Percentiles rank a stretch among this genome's conserved stretches.
Evolutionary conservation across 2,329 filamentous ascomycete genomes (phyloP).

Genomic region (Sclerotinia borealis): DNA sequence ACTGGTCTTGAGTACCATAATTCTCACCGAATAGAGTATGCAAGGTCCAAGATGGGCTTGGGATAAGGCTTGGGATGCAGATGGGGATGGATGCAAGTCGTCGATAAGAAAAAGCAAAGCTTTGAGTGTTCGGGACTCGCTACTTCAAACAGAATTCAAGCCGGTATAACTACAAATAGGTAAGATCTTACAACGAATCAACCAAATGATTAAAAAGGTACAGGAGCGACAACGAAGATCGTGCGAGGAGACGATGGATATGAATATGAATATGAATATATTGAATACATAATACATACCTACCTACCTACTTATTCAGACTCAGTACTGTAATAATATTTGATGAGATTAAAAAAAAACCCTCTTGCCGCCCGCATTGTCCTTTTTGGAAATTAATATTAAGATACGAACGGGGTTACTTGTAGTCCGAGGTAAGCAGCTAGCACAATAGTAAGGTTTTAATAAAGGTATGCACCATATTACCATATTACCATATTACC

Average conservation of each 20-base stretch:
- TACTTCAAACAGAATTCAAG: neutral
- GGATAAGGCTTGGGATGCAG: neutral
- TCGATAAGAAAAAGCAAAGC: neutral
- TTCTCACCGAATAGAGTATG: constrained; percentile 4
- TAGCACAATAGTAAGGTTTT: too few relatives aligned
- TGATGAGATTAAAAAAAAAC: neutral
- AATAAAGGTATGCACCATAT: too few relatives aligned
- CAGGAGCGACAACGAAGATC: neutral
- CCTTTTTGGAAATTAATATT: neutral
- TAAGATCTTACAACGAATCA: neutral
- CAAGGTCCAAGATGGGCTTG: neutral
- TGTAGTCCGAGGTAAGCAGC: neutral
- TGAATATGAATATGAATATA: neutral
- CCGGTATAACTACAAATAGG: too few relatives aligned
- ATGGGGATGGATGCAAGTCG: neutral
- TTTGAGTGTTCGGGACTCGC: neutral
- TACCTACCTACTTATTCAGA: too few relatives aligned
- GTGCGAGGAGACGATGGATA: neutral
- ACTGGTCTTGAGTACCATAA: too few relatives aligned
- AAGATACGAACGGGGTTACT: neutral
- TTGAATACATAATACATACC: too few relatives aligned
- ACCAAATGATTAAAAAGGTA: neutral
- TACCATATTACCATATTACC: too few relatives aligned
- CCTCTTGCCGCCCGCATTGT: neutral
- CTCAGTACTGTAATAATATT: neutral